Base-by-base conservation (phyloP, 208 protist species). In the Trypanosoma vivax region DNA sequence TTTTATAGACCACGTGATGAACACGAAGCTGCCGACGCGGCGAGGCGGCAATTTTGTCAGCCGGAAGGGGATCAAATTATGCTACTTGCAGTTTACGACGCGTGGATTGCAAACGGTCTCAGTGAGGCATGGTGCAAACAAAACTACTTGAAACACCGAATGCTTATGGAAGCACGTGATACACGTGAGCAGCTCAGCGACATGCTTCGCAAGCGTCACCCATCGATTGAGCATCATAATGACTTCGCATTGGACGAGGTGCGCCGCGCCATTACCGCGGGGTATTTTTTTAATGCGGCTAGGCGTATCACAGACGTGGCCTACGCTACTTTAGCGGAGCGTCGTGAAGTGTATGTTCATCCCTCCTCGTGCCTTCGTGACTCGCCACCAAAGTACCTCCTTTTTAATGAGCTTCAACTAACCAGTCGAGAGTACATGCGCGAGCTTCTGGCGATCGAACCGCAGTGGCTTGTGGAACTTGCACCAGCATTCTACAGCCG, bases 341-440 rank as follows among this genome's bases (percentile, higher is more conserved):
- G 81, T n/a, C 73, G 80, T 13, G 88, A 94, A 65, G 88, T 92
- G 21, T 90, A 81, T 67, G 71, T 94, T 13, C 88, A 94, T 67
- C 88, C 88, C 14, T 88, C 78, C 13, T 92, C 83, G 5, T 82
- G 78, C 40, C 74, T 95, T 39, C 69, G 77, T 41, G 88, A 92
- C 37, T 70, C 81, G 34, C 78, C 82, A 50, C 96, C 97, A 1
- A 87, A 92, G 60, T 99, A 94, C 80, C 87, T 99, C 2, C 61
- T 99, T 11, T 99, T 98, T 65, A 92, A 98, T 46, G 95, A 98
- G 50, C 65, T 99, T 19, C 94, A 96, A 28, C 62, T 98, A 56
- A 98, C 97, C 18, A 90, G 84, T 50, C 96, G 97, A 50, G 98
- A 99, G 75, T 99, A 97, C 80, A 99, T 99, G 89, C 76, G 82